Percentiles rank a stretch among this genome's conserved stretches.
These are phyloP conservation scores for Diaporthe aspalathi DNA, from an alignment of 2,329 filamentous ascomycete genomes.

Conservation along the genomic window DNA sequence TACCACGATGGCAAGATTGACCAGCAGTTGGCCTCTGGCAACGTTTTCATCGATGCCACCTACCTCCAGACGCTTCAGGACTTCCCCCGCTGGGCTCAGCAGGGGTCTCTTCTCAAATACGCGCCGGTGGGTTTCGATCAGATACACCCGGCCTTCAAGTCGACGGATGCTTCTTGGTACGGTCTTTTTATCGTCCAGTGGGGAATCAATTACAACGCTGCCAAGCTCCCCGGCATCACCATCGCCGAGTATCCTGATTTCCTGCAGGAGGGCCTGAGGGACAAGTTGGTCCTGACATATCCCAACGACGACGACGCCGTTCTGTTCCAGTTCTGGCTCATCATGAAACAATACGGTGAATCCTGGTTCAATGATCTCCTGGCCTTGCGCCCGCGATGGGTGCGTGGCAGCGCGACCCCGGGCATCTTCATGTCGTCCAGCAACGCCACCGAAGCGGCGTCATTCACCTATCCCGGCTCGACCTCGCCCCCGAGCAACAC, in stretches of 20 bases:
- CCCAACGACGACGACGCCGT: slow-evolving; percentile 70
- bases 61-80: slow-evolving; percentile 64
- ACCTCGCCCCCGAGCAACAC: slow-evolving; percentile 41
- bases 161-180: slow-evolving; percentile 56
- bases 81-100: slow-evolving; percentile 61
- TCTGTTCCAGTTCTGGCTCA: slow-evolving; percentile 60
- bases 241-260: slow-evolving; percentile 55
- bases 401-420: slow-evolving; percentile 62
- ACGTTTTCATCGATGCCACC: slow-evolving; percentile 57
- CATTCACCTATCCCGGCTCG: slow-evolving; percentile 48
- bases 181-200: slow-evolving; percentile 54
- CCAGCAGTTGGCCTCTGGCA: slow-evolving; percentile 53
- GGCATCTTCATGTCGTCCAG: slow-evolving; percentile 47
- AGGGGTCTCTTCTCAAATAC: slow-evolving; percentile 61
- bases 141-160: slow-evolving; percentile 55
- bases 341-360: slow-evolving; percentile 56
- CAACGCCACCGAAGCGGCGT: slow-evolving; percentile 49
- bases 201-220: slow-evolving; percentile 51
- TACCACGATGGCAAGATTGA: slow-evolving; percentile 64
- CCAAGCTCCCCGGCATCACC: slow-evolving; percentile 45
- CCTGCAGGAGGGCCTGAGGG: slow-evolving; percentile 61
- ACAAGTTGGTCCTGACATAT: slow-evolving; percentile 65
- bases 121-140: slow-evolving; percentile 59
- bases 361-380: slow-evolving; percentile 61
- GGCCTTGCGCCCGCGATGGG: slow-evolving; percentile 63